These are phyloP conservation scores for Brassica incana DNA, from an alignment of 345 rosid genomes.

Conservation along the genomic window DNA sequence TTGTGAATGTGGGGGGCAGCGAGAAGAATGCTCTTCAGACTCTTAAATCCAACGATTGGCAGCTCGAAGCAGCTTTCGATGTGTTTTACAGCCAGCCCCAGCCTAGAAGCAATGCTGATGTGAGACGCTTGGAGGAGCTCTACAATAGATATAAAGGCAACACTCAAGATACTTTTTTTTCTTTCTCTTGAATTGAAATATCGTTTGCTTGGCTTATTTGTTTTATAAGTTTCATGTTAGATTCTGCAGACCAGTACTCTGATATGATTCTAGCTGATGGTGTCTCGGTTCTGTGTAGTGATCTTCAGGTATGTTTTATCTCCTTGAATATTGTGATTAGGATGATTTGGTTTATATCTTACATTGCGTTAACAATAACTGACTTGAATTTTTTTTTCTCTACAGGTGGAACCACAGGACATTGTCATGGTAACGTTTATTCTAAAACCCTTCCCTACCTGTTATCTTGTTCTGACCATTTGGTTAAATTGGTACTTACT, in stretches of 20 bases:
- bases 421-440: constrained; percentile 76
- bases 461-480: too few relatives aligned
- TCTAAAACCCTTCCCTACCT: constrained; percentile 12
- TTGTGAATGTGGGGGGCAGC: constrained; percentile 47
- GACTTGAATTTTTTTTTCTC: constrained; percentile 31
- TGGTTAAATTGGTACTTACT: background rate
- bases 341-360: constrained; percentile 22
- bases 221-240: background rate
- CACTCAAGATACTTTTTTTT: background rate
- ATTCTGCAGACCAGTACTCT: constrained; percentile 55
- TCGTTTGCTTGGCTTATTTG: constrained; percentile 1
- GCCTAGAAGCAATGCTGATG: constrained; percentile 60
- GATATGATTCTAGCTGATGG: constrained; percentile 82
- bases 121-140: constrained; percentile 89
- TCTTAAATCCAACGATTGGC: constrained; percentile 91
- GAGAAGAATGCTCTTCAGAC: constrained; percentile 84
- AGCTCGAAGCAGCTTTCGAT: constrained; percentile 94
- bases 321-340: constrained; percentile 21
- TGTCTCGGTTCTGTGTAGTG: constrained; percentile 69
- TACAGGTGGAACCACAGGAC: constrained; percentile 99
- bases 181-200: constrained; percentile 6
- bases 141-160: constrained; percentile 84
- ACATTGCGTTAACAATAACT: background rate
- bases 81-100: constrained; percentile 90
- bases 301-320: constrained; percentile 54